Percentiles rank a stretch among this genome's conserved stretches.
Conservation (phyloP, 1,139 yeast species). For the Magnusiomyces ingens region DNA sequence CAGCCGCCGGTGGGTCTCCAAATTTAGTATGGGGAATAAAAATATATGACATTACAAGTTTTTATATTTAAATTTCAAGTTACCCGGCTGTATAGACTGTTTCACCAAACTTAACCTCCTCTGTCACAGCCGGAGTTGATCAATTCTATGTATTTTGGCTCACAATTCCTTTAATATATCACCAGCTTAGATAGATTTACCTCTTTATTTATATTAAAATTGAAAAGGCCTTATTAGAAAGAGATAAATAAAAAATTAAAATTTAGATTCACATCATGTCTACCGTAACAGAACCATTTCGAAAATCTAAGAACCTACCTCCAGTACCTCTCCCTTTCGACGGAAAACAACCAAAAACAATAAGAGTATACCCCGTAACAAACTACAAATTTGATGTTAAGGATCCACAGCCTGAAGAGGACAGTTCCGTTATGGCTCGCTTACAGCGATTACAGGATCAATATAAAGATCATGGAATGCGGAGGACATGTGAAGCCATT, state of each 20-base stretch:
- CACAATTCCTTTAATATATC: too few species aligned
- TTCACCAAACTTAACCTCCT: too few species aligned
- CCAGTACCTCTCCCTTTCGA: slow-evolving; percentile 21
- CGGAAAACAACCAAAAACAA: slow-evolving; percentile 23
- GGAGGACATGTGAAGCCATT: slow-evolving; percentile 34
- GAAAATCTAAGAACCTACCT: slow-evolving; percentile 24
- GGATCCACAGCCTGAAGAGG: slow-evolving; percentile 32
- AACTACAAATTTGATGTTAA: slow-evolving; percentile 33
- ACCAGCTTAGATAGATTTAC: too few species aligned
- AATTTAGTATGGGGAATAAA: too few species aligned
- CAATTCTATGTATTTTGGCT: too few species aligned
- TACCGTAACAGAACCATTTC: slow-evolving; percentile 24
- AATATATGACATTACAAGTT: too few species aligned
- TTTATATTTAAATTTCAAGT: too few species aligned
- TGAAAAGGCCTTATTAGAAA: too few species aligned
- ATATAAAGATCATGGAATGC: slow-evolving; percentile 31
- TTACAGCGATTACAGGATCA: slow-evolving; percentile 29
- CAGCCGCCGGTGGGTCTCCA: too few species aligned
- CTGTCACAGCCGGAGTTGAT: too few species aligned
- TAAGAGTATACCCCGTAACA: slow-evolving; percentile 31
- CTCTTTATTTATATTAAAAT: too few species aligned
- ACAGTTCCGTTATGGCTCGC: slow-evolving; percentile 28
- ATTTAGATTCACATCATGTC: slow-evolving; percentile 20
- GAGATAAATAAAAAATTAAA: background rate
- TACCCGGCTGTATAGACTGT: too few species aligned